Evolutionary conservation across 805 yeast species (phyloP).

Genomic region (Maudiozyma pseudohumilis): DNA sequence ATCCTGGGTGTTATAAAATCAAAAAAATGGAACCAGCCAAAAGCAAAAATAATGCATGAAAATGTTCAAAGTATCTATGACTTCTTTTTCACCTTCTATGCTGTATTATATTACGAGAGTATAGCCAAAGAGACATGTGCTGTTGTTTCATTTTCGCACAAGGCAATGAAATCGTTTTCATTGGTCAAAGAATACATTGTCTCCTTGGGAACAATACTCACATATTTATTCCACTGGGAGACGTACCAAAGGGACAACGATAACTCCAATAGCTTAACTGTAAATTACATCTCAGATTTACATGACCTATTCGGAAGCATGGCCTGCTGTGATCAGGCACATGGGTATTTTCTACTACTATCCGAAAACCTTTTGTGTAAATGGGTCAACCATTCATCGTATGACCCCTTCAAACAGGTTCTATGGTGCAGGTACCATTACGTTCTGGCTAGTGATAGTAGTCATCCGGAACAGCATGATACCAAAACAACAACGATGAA

Average conservation of each 20-base stretch:
- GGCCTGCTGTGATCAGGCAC: constrained; percentile 55
- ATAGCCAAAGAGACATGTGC: constrained; percentile 31
- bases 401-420: constrained; percentile 65
- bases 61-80: constrained; percentile 19
- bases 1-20: constrained; percentile 24
- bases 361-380: constrained; percentile 45
- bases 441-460: constrained; percentile 45
- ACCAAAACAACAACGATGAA: constrained; percentile 35
- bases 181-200: constrained; percentile 39
- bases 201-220: constrained; percentile 18
- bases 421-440: constrained; percentile 72
- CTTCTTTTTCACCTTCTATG: constrained; percentile 35
- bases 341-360: constrained; percentile 52
- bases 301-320: constrained; percentile 69
- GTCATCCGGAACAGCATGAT: constrained; percentile 58
- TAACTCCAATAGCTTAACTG: constrained; percentile 5
- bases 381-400: constrained; percentile 38
- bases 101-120: constrained; percentile 46
- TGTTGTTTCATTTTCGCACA: constrained; percentile 34
- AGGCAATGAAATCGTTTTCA: constrained; percentile 36
- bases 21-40: constrained; percentile 30
- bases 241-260: not conserved
- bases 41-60: not conserved
- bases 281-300: constrained; percentile 39
- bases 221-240: constrained; percentile 8